Evolutionary conservation across 768 basidiomycete genomes (phyloP), one percentile per base, ranked within the genome.

Genomic region (Sistotremastrum niveocremeum): DNA sequence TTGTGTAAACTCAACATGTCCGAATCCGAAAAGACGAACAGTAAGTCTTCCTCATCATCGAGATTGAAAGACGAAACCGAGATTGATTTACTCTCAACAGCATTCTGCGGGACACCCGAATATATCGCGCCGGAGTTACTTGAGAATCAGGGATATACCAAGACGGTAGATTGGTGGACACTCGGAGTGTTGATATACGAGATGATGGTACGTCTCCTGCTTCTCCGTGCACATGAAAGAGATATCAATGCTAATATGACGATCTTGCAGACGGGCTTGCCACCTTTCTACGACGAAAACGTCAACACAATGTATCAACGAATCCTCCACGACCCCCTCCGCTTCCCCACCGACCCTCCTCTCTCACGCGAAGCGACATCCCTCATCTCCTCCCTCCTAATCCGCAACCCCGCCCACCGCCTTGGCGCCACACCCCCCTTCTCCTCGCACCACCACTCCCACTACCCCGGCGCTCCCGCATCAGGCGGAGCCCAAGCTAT

Each of bases 141-240:
- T 51, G 89, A 93, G 60, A 95, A 86, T 51, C 85, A 89, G 57
- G 94, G 95, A 1, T 97, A 99, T 65, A 94, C 90, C 4, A 93
- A 93, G 58, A 95, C 94, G 0, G 95, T 99, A 10, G 94, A 99
- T 57, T 99, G 94, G 94, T 93, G 88, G 94, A 98, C 94, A 1
- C 71, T 97, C 4, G 95, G 94, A 34, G 93, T 98, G 12, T 72
- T 99, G 45, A 72, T 98, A 39, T 98, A 89, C 57, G 94, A 99
- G 66, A 94, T 97, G 85, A 87, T 88, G 85, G 84, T 81, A 46
- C 28, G 67, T 56, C 31, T 44, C 36, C 31, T 37, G 5, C 5
- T 7, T 45, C 46, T n/a, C 20, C 20, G 20, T 20, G 20, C 20
- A 20, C 20, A 20, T 2, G 20, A 20, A 20, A 20, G 20, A 20